These are phyloP conservation scores for Lodderomyces elongisporus DNA, from an alignment of 1,139 yeast species.

Conservation along the genomic window DNA sequence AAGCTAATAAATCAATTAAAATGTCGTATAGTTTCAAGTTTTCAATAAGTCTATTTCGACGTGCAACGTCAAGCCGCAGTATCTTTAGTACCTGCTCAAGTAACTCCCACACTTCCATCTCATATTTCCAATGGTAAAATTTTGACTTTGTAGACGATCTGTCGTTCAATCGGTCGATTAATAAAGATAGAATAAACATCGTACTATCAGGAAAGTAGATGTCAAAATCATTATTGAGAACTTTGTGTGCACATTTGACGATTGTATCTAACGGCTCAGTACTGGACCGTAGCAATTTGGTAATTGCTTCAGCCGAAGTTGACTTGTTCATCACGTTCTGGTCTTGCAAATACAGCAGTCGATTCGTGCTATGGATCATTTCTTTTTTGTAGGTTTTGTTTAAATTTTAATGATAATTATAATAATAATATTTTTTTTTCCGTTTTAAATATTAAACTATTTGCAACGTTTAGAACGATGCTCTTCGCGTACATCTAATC, in stretches of 20 bases:
- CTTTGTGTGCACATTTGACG: conserved; percentile 32
- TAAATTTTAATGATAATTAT: too few relatives aligned
- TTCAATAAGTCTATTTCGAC: too few relatives aligned
- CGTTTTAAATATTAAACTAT: too few relatives aligned
- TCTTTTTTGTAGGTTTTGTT: too few relatives aligned
- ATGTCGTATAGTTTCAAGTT: too few relatives aligned
- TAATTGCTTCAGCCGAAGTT: conserved; percentile 53
- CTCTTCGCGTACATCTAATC: too few relatives aligned
- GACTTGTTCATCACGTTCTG: not conserved
- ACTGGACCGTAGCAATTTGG: conserved; percentile 61
- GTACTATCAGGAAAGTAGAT: conserved; percentile 59
- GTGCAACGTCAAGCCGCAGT: too few relatives aligned
- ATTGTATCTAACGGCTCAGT: conserved; percentile 42
- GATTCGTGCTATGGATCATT: too few relatives aligned
- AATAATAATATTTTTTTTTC: too few relatives aligned
- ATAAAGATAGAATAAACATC: conserved; percentile 57
- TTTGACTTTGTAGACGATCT: conserved; percentile 19
- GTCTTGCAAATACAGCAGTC: conserved; percentile 1
- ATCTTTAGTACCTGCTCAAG: too few relatives aligned
- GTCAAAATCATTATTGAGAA: conserved; percentile 33
- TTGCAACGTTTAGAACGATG: too few relatives aligned
- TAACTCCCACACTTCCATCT: conserved; percentile 43
- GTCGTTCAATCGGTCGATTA: conserved; percentile 63
- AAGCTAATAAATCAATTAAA: too few relatives aligned
- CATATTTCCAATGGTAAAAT: conserved; percentile 38